These are phyloP conservation scores for Hamigera avellanea DNA, from an alignment of 495 filamentous ascomycete genomes.

Conservation along the genomic window DNA sequence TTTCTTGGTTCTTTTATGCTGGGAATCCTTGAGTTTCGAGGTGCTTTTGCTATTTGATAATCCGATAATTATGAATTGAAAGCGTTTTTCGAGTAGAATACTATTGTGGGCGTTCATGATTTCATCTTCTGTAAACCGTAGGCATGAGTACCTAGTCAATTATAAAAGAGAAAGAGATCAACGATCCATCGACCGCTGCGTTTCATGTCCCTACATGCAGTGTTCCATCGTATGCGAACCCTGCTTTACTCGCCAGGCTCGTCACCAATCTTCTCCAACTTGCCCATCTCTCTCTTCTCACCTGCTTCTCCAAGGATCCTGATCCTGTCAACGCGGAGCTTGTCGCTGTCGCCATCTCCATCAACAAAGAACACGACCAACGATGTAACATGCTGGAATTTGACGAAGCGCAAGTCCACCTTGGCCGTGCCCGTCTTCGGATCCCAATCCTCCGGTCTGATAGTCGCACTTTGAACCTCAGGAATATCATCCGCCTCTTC, in stretches of 20 bases:
- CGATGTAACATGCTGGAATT: conserved; percentile 86
- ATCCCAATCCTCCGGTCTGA: conserved; percentile 77
- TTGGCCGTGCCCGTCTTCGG: conserved; percentile 70
- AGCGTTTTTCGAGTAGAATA: too few species aligned
- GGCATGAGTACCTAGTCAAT: too few species aligned
- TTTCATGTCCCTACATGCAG: too few species aligned
- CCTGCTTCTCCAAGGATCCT: conserved; percentile 85
- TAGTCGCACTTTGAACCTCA: conserved; percentile 62
- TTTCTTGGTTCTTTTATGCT: too few species aligned
- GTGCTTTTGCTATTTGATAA: too few species aligned
- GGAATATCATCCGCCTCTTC: conserved; percentile 84
- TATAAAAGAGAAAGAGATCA: too few species aligned
- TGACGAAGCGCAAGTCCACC: conserved; percentile 79
- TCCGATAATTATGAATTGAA: too few species aligned
- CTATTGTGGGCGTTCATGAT: too few species aligned
- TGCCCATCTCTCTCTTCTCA: conserved; percentile 84
- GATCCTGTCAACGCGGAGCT: conserved; percentile 75
- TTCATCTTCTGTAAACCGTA: too few species aligned
- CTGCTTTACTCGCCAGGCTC: conserved; percentile 47
- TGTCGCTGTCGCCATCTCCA: conserved; percentile 76
- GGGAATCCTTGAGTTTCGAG: too few species aligned
- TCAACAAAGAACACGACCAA: conserved; percentile 83
- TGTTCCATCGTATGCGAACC: neutral
- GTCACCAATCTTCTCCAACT: conserved; percentile 90
- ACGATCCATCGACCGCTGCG: too few species aligned